phyloP scores from a whole-genome alignment of 352 stramenopile species.

The Pythium brassicae region DNA sequence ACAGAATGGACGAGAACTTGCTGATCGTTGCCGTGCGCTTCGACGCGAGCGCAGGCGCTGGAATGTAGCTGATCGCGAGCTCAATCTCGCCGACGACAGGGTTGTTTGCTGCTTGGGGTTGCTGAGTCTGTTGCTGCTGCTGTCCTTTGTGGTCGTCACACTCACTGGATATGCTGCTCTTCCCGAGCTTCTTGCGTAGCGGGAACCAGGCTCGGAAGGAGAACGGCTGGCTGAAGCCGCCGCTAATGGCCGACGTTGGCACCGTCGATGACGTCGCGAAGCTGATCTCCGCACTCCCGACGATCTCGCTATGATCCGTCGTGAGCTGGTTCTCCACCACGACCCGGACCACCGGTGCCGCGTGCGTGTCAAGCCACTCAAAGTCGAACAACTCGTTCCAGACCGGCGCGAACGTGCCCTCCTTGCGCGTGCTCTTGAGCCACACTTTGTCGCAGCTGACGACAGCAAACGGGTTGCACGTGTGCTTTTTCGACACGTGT shows the following conservation, averaged over 20 bases:
- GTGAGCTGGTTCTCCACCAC: slow-evolving; percentile 65
- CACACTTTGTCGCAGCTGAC: slow-evolving; percentile 47
- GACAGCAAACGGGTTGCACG: slow-evolving; percentile 69
- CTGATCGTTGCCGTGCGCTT: background rate
- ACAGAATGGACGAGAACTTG: slow-evolving; percentile 39
- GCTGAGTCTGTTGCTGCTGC: slow-evolving; percentile 6
- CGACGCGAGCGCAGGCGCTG: background rate
- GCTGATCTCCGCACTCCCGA: slow-evolving; percentile 45
- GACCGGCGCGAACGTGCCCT: slow-evolving; percentile 53
- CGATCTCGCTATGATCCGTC: slow-evolving; percentile 56
- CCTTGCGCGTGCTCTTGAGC: slow-evolving; percentile 63
- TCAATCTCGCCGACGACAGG: slow-evolving; percentile 45
- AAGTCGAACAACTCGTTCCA: slow-evolving; percentile 84
- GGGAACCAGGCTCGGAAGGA: slow-evolving; percentile 47
- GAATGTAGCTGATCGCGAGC: slow-evolving; percentile 40
- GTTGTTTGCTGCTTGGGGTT: slow-evolving; percentile 8
- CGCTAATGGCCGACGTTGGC: background rate
- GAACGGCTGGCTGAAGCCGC: slow-evolving; percentile 23
- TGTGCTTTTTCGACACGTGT: slow-evolving; percentile 56
- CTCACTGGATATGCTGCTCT: background rate
- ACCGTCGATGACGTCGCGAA: slow-evolving; percentile 23
- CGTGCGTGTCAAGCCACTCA: slow-evolving; percentile 31
- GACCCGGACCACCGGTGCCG: slow-evolving; percentile 28
- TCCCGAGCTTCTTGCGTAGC: slow-evolving; percentile 21
- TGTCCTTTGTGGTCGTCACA: slow-evolving; percentile 1